Percentiles rank a stretch among this genome's conserved stretches.
phyloP scores from a whole-genome alignment of 495 filamentous ascomycete genomes.

The Trichodelitschia bisporula region DNA sequence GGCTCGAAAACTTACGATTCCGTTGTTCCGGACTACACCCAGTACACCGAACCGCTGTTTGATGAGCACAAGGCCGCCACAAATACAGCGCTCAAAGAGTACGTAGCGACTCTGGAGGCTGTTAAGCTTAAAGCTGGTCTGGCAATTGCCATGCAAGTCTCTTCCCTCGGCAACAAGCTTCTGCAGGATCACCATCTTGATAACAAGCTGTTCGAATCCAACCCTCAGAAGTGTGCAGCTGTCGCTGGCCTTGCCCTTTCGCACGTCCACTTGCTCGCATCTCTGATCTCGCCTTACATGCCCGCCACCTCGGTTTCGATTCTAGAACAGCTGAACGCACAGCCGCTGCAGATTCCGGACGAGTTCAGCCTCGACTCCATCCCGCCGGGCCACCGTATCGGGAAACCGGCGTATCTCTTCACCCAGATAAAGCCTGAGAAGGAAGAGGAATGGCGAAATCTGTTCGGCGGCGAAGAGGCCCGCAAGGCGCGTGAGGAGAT shows the following conservation, averaged over 20 bases:
- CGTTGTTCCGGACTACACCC: constrained; percentile 42
- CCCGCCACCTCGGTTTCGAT: constrained; percentile 57
- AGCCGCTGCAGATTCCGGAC: constrained; percentile 43
- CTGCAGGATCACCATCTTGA: constrained; percentile 65
- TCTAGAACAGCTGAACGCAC: constrained; percentile 41
- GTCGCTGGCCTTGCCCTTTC: constrained; percentile 61
- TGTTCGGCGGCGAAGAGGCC: constrained; percentile 54
- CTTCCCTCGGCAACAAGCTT: constrained; percentile 51
- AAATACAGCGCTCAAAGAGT: constrained; percentile 37
- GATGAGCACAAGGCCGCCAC: constrained; percentile 30
- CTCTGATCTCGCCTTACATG: constrained; percentile 60
- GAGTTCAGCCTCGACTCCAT: constrained; percentile 37
- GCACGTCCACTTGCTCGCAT: constrained; percentile 55
- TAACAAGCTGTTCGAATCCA: constrained; percentile 45
- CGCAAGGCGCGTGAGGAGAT: constrained; percentile 39
- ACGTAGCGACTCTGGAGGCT: constrained; percentile 45
- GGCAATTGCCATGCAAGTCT: constrained; percentile 41
- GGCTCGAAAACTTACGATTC: constrained; percentile 45
- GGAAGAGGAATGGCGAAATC: constrained; percentile 55
- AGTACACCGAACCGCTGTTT: constrained; percentile 19
- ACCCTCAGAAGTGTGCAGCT: constrained; percentile 47
- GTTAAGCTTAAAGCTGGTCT: constrained; percentile 57
- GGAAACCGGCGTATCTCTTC: constrained; percentile 65
- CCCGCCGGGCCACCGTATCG: constrained; percentile 53
- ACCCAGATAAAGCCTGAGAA: constrained; percentile 61